These are phyloP conservation scores for Xylaria sp. DNA, from an alignment of 2,329 filamentous ascomycete species.

Conservation along the genomic window DNA sequence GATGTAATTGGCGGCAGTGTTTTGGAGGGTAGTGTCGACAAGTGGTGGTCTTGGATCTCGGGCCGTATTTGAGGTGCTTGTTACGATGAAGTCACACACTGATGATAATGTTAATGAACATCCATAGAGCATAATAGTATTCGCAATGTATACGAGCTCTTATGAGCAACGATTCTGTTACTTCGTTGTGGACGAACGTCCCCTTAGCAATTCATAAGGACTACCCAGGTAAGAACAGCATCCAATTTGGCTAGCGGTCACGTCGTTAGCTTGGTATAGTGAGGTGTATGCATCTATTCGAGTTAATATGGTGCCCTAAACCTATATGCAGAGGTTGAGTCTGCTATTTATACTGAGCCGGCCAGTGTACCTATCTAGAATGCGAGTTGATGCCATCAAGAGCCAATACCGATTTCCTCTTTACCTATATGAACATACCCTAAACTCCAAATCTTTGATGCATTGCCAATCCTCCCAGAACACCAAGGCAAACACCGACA, in stretches of 20 bases:
- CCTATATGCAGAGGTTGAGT: conserved; percentile 44
- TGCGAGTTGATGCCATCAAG: conserved; percentile 31
- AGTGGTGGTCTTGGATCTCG: conserved; percentile 92
- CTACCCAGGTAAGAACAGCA: not conserved
- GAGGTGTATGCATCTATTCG: conserved; percentile 3
- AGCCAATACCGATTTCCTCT: conserved; percentile 7
- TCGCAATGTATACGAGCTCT: not conserved
- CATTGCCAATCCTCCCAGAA: conserved; percentile 6
- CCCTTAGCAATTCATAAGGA: not conserved
- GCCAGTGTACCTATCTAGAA: conserved; percentile 20
- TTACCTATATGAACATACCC: conserved; percentile 3
- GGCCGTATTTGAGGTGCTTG: conserved; percentile 64
- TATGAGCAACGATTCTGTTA: not conserved
- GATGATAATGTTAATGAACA: conserved; percentile 1
- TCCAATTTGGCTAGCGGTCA: not conserved
- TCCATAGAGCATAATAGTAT: not conserved
- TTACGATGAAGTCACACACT: not conserved
- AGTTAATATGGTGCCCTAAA: conserved; percentile 5
- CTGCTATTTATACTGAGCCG: conserved; percentile 22
- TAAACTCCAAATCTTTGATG: conserved; percentile 16
- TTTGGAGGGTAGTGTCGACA: conserved; percentile 70
- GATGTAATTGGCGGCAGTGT: conserved; percentile 79
- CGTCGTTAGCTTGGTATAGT: not conserved
- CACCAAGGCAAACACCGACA: conserved; percentile 1
- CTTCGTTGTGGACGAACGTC: too few relatives aligned